These are phyloP conservation scores for Pseudogymnoascus sp. DNA, from an alignment of 2,329 filamentous ascomycete species.

Conservation along the genomic window DNA sequence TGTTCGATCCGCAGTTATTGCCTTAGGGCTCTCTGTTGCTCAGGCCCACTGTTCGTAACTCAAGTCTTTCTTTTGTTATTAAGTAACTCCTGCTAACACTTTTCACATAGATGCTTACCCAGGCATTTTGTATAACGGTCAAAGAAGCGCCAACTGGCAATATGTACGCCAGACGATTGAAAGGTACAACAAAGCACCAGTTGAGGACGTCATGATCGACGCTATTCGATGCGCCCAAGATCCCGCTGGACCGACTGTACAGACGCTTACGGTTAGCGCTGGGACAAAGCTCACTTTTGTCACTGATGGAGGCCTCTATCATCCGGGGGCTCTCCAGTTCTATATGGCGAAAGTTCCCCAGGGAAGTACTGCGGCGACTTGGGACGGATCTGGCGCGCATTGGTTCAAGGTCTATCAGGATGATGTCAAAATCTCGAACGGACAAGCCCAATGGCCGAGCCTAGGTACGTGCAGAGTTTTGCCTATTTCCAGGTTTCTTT, in stretches of 20 bases:
- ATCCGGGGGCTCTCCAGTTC: constrained; percentile 18
- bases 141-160: not conserved
- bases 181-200: not conserved
- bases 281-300: not conserved
- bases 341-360: not conserved
- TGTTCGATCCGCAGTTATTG: not conserved
- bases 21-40: not conserved
- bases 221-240: constrained; percentile 30
- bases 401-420: constrained; percentile 25
- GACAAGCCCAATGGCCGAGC: too few relatives aligned
- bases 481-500: too few relatives aligned
- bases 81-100: not conserved
- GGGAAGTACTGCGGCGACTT: not conserved
- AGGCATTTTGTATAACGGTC: not conserved
- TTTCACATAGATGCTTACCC: not conserved
- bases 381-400: constrained; percentile 11
- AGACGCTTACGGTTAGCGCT: not conserved
- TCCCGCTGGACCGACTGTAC: constrained; percentile 15
- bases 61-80: not conserved
- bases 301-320: not conserved
- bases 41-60: not conserved
- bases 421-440: not conserved
- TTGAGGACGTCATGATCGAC: constrained; percentile 24
- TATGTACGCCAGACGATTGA: not conserved
- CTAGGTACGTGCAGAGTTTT: too few relatives aligned